Conservation (phyloP, 2,329 filamentous ascomycete species). For the Zarea fungicola region DNA sequence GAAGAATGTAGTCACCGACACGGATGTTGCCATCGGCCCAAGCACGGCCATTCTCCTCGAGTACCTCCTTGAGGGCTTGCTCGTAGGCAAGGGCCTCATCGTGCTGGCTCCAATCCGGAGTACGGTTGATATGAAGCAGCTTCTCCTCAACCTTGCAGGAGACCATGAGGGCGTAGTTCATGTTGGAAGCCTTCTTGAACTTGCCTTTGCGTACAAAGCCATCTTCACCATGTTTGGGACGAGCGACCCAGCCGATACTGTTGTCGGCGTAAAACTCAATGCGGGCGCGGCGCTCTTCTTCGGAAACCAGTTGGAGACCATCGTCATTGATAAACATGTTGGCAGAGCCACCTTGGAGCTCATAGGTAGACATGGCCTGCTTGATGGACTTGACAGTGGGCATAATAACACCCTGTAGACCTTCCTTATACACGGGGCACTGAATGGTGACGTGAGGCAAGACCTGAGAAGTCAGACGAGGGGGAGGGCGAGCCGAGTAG, state of each 20-base stretch:
- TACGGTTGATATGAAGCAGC: conserved; percentile 51
- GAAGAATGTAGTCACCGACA: conserved; percentile 58
- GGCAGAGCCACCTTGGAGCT: conserved; percentile 39
- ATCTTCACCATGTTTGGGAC: conserved; percentile 41
- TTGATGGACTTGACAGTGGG: conserved; percentile 45
- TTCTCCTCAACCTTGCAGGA: conserved; percentile 65
- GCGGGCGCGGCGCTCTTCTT: conserved; percentile 34
- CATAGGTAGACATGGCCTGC: conserved; percentile 45
- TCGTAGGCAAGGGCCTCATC: conserved; percentile 51
- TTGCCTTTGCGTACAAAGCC: conserved; percentile 54
- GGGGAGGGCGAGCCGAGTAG: conserved; percentile 68
- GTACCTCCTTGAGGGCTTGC: conserved; percentile 52
- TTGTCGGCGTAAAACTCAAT: conserved; percentile 46
- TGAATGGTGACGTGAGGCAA: conserved; percentile 75
- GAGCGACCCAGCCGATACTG: conserved; percentile 43
- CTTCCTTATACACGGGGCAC: conserved; percentile 39
- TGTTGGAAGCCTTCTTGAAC: conserved; percentile 71
- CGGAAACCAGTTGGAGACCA: conserved; percentile 50
- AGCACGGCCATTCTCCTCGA: conserved; percentile 40
- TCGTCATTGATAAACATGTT: conserved; percentile 60
- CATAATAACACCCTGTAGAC: conserved; percentile 38
- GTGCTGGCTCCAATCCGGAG: conserved; percentile 50
- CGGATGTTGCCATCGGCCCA: conserved; percentile 58
- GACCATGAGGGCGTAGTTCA: conserved; percentile 64
- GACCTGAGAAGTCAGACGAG: conserved; percentile 48